Conservation (phyloP, 176 grass and related monocot species). For the Secale cereale region DNA sequence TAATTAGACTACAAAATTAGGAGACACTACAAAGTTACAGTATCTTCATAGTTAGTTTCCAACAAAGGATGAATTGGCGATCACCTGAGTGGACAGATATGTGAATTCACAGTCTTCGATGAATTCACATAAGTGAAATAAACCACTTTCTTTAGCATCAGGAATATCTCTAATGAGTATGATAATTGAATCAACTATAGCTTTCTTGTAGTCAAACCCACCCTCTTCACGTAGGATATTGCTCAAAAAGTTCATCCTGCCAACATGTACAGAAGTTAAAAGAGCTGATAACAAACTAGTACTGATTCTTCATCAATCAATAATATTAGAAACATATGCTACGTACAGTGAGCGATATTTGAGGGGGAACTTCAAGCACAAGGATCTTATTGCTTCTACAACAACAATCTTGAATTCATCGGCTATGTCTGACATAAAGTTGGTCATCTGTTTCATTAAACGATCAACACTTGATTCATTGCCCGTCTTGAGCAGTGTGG, state of each 20-base stretch:
- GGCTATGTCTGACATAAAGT: constrained; percentile 97
- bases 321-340: background rate
- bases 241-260: constrained; percentile 99
- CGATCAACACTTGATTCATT: constrained; percentile 99
- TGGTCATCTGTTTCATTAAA: constrained; percentile 99
- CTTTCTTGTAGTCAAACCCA: constrained; percentile 98
- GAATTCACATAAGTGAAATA: constrained; percentile 99
- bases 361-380: constrained; percentile 96
- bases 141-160: constrained; percentile 94
- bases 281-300: background rate
- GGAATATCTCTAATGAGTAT: constrained; percentile 99
- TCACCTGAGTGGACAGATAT: constrained; percentile 96
- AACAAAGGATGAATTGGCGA: background rate
- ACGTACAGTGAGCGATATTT: constrained; percentile 98
- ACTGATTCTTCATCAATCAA: constrained; percentile 12
- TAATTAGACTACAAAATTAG: background rate
- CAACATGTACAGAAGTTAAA: constrained; percentile 22
- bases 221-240: constrained; percentile 98
- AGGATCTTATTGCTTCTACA: constrained; percentile 93
- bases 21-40: background rate
- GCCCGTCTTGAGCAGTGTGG: constrained; percentile 93
- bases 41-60: background rate
- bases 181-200: constrained; percentile 97
- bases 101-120: constrained; percentile 99
- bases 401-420: constrained; percentile 99